Base-by-base conservation (phyloP, 352 stramenopile species). In the Thalassiosira tumida region DNA sequence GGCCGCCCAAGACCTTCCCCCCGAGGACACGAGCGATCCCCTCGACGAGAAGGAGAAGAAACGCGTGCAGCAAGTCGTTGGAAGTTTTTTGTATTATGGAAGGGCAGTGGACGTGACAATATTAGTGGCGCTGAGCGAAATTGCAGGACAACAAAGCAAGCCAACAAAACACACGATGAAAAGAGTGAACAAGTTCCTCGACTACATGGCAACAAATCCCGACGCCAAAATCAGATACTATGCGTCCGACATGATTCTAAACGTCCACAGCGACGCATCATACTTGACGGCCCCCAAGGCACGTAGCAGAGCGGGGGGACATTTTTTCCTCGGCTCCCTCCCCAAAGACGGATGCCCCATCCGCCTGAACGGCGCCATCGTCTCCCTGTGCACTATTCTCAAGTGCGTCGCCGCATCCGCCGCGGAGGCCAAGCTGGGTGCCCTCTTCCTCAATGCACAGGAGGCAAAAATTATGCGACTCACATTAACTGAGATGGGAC, bases 151-250 rank as follows among this genome's bases (percentile, higher is more conserved):
- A 79, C 7, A 47, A 79, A 17, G 26, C 15, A 64, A 59, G 29
- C 70, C 70, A 64, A 79, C 70, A 35, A 35, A 79, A 64, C 10
- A 79, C n/a, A 79, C 41, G 15, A 64, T 64, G 41, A 79, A 64
- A 15, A 6, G n/a, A 59, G 21, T 31, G 3, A 29, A 37, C 7
- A 29, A 79, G 13, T 26, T 79, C 5, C 14, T 79, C 2, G 70
- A 79, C 29, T 79, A 79, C 54, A 5, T 79, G 10, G 38, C 38
- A 64, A 64, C 41, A 21, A 21, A 79, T 38, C 31, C 38, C n/a
- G 31, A 79, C 5, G 70, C 70, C 37, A 41, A 24, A 7, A 29
- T 64, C 3, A 33, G 31, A 37, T 79, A 40, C 29, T 7, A 64
- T 38, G 70, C 70, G 6, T 38, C 2, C 21, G 29, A 79, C 26